phyloP scores from a whole-genome alignment of 768 basidiomycete species.

The Clathrus columnatus region DNA sequence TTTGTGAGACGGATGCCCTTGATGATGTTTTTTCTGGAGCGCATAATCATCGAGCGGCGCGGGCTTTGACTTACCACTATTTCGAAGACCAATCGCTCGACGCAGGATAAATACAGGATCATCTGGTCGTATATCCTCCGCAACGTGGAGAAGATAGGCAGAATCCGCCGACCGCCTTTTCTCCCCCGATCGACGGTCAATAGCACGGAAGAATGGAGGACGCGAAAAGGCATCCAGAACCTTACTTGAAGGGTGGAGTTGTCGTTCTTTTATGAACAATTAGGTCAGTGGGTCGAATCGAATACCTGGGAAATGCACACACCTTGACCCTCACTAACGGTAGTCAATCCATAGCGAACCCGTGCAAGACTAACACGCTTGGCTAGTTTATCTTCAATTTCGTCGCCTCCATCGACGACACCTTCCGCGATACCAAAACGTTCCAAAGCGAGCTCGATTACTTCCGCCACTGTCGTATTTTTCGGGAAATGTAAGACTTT shows the following conservation, averaged over 20 bases:
- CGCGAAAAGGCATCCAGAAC: conserved; percentile 75
- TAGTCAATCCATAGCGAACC: conserved; percentile 75
- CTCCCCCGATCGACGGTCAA: conserved; percentile 50
- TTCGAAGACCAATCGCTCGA: conserved; percentile 67
- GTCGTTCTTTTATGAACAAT: conserved; percentile 46
- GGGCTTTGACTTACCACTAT: conserved; percentile 54
- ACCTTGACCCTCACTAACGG: conserved; percentile 59
- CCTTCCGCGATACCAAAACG: conserved; percentile 92
- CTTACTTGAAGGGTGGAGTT: conserved; percentile 71
- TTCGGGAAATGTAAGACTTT: conserved; percentile 90
- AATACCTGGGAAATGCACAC: conserved; percentile 17
- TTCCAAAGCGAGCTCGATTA: conserved; percentile 86
- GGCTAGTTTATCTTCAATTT: conserved; percentile 85
- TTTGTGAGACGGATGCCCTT: conserved; percentile 22
- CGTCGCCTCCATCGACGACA: conserved; percentile 98
- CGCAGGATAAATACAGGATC: conserved; percentile 91
- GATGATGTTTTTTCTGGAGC: conserved; percentile 48
- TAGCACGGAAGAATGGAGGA: conserved; percentile 61
- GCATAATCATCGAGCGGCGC: conserved; percentile 81
- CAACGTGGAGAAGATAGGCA: conserved; percentile 53
- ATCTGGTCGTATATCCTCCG: conserved; percentile 67
- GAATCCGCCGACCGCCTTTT: conserved; percentile 88
- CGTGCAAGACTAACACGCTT: conserved; percentile 71
- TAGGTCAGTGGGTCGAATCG: conserved; percentile 11
- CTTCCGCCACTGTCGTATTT: conserved; percentile 93